phyloP scores from a whole-genome alignment of 805 yeast genomes.

The Yamadazyma sp. region DNA sequence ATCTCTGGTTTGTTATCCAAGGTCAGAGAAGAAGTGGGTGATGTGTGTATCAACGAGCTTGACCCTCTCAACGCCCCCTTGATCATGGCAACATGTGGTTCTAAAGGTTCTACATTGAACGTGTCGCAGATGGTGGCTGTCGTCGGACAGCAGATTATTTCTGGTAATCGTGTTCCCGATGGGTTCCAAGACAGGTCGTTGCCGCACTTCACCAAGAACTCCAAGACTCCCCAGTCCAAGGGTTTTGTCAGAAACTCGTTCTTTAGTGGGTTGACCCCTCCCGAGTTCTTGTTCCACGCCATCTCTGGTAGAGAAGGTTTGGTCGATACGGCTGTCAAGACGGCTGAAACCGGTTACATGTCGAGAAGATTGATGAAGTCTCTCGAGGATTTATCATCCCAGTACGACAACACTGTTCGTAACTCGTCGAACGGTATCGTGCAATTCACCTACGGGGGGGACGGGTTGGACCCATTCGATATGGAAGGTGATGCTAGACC shows the following conservation, averaged over 20 bases:
- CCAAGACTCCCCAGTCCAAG: constrained; percentile 96
- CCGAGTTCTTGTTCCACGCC: constrained; percentile 97
- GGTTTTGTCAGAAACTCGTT: constrained; percentile 97
- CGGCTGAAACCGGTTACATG: constrained; percentile 99
- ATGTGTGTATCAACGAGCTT: constrained; percentile 89
- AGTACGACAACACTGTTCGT: constrained; percentile 91
- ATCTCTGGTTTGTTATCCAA: constrained; percentile 95
- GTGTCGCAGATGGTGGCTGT: constrained; percentile 99
- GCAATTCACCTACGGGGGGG: constrained; percentile 98
- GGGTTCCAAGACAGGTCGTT: constrained; percentile 99
- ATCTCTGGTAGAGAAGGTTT: constrained; percentile 99
- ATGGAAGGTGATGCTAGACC: constrained; percentile 99
- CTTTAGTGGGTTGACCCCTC: constrained; percentile 90
- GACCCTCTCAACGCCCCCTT: constrained; percentile 92
- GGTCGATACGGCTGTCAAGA: constrained; percentile 98
- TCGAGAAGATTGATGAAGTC: constrained; percentile 98
- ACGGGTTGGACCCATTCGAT: constrained; percentile 95
- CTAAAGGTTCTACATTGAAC: constrained; percentile 95
- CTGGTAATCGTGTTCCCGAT: constrained; percentile 98
- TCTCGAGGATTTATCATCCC: constrained; percentile 89
- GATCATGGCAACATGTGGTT: constrained; percentile 99
- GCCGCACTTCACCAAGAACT: constrained; percentile 94
- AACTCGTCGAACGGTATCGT: constrained; percentile 96
- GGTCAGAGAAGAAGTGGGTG: constrained; percentile 99
- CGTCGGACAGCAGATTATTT: constrained; percentile 97